Percentiles rank a stretch among this genome's conserved stretches.
Conservation (phyloP, 2,329 filamentous ascomycete genomes). For the Neoarthrinium moseri region DNA sequence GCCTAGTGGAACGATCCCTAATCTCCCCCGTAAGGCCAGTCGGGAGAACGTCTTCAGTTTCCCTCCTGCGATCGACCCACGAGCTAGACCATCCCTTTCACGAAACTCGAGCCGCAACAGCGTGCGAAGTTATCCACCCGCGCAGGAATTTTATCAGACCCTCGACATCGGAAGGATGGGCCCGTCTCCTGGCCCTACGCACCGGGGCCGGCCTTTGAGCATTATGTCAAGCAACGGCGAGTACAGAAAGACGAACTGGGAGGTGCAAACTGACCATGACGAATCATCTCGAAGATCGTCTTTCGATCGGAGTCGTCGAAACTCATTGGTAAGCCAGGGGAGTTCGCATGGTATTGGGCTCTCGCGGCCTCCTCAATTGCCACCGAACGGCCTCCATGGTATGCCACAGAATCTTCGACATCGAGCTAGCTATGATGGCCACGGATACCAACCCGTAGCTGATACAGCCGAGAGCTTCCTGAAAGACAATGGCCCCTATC, state of each 20-base stretch:
- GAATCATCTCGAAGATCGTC: constrained; percentile 23
- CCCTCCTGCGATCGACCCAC: constrained; percentile 7
- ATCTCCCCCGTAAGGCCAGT: constrained; percentile 26
- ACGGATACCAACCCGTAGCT: constrained; percentile 10
- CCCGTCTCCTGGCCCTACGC: constrained; percentile 19
- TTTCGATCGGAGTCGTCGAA: constrained; percentile 26
- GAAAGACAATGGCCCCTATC: constrained; percentile 22
- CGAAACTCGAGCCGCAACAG: constrained; percentile 17
- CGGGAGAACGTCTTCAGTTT: constrained; percentile 26
- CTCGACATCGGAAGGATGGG: constrained; percentile 16
- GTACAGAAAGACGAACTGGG: constrained; percentile 24
- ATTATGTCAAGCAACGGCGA: constrained; percentile 12
- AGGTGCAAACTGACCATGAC: constrained; percentile 26
- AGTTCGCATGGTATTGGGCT: too few relatives aligned
- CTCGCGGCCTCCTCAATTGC: too few relatives aligned
- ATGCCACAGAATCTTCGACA: too few relatives aligned
- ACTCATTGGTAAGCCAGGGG: constrained; percentile 26
- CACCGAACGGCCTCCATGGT: too few relatives aligned
- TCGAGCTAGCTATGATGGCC: constrained; percentile 23
- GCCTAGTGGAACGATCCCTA: constrained; percentile 13
- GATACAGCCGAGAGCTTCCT: constrained; percentile 11
- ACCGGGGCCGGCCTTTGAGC: constrained; percentile 21
- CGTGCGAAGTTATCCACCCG: constrained; percentile 17
- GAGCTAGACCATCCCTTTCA: constrained; percentile 4
- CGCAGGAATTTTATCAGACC: constrained; percentile 14